Percentiles rank a stretch among this genome's conserved stretches.
Conservation (phyloP, 2,329 filamentous ascomycete genomes). For the Juglanconis oblonga region DNA sequence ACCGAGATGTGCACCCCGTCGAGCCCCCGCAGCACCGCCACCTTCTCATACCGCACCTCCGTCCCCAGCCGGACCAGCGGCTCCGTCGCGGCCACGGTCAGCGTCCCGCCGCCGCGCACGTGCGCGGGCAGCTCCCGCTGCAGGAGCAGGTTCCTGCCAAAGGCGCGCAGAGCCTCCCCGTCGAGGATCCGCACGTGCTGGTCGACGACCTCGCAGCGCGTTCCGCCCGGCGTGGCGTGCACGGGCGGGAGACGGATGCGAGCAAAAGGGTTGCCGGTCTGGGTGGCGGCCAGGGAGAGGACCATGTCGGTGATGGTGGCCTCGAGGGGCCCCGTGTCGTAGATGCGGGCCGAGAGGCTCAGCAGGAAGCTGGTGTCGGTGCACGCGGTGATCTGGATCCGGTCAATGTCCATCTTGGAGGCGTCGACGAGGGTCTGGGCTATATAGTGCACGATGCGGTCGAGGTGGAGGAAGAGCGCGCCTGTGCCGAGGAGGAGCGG, state of each 20-base stretch:
- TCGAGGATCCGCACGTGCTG: slow-evolving; percentile 9
- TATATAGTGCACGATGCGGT: neutral
- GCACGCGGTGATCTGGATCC: slow-evolving; percentile 2
- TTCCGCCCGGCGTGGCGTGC: slow-evolving; percentile 5
- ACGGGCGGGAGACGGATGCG: neutral
- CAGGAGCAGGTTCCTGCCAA: slow-evolving; percentile 9
- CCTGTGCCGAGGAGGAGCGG: too few species aligned
- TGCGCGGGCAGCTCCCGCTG: slow-evolving; percentile 8
- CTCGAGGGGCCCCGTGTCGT: slow-evolving; percentile 4
- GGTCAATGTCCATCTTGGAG: slow-evolving; percentile 8
- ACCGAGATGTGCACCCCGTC: slow-evolving; percentile 8
- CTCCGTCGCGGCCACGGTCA: neutral
- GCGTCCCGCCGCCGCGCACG: neutral
- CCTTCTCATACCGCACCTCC: slow-evolving; percentile 4
- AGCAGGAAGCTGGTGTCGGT: slow-evolving; percentile 2
- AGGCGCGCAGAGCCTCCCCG: neutral
- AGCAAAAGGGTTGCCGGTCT: slow-evolving; percentile 1
- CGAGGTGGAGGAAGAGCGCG: neutral
- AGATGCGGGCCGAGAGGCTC: slow-evolving; percentile 5
- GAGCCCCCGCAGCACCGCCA: slow-evolving; percentile 4
- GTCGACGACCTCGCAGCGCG: neutral
- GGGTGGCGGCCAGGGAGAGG: slow-evolving; percentile 4
- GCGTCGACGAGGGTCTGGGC: slow-evolving; percentile 4
- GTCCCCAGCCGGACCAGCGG: neutral
- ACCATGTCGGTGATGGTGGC: slow-evolving; percentile 8